Evolutionary conservation across 1,284 basidiomycete genomes (phyloP).

Genomic region (Cryptococcus sp.): DNA sequence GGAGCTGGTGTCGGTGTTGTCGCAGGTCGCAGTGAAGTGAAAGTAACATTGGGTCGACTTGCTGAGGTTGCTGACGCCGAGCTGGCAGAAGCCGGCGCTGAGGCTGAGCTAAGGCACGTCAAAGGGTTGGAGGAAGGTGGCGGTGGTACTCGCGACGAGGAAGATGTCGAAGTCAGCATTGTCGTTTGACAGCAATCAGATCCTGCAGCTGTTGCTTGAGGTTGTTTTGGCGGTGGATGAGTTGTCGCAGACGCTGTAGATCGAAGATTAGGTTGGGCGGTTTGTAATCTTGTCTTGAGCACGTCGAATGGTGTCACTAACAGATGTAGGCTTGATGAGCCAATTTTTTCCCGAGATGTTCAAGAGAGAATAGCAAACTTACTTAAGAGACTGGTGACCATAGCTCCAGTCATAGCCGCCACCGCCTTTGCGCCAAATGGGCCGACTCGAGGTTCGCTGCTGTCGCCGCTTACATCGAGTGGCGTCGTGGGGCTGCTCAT

Average conservation of each 20-base stretch:
- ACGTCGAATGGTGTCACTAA: constrained; percentile 56
- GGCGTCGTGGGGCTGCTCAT: not conserved
- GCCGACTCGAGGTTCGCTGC: constrained; percentile 16
- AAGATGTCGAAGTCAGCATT: constrained; percentile 22
- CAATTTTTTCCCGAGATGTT: not conserved
- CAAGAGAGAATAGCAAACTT: constrained; percentile 16
- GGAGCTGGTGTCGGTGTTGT: constrained; percentile 31
- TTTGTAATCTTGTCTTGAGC: constrained; percentile 53
- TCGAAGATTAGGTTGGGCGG: constrained; percentile 41
- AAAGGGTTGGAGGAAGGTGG: constrained; percentile 10
- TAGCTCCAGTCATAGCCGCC: constrained; percentile 53
- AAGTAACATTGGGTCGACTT: constrained; percentile 11
- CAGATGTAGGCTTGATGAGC: not conserved
- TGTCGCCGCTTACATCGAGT: not conserved
- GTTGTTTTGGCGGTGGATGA: not conserved
- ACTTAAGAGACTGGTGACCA: constrained; percentile 51
- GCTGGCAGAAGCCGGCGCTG: constrained; percentile 3
- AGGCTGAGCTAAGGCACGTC: constrained; percentile 30
- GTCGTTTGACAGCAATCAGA: constrained; percentile 47
- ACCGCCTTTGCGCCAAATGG: constrained; percentile 48
- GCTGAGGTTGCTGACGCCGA: constrained; percentile 13
- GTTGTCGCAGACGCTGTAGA: not conserved
- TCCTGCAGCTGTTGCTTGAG: not conserved
- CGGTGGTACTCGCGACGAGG: not conserved
- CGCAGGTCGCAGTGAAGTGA: constrained; percentile 17